These are phyloP conservation scores for Poronia punctata DNA, from an alignment of 495 filamentous ascomycete species.

Conservation along the genomic window DNA sequence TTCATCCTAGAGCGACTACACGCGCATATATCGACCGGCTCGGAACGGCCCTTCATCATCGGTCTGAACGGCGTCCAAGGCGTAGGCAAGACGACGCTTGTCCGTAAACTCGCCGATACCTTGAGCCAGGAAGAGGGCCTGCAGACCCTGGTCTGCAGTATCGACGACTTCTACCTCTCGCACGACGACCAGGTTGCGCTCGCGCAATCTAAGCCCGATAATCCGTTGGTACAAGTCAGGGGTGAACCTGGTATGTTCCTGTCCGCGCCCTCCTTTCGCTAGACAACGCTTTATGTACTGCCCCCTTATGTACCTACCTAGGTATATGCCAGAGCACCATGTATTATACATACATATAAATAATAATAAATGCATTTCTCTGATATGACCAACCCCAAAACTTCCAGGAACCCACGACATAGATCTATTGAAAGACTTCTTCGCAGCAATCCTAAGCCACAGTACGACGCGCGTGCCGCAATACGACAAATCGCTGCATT, in stretches of 20 bases:
- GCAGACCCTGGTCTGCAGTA: conserved; percentile 69
- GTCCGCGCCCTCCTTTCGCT: background rate
- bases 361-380: no score
- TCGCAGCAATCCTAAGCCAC: conserved; percentile 51
- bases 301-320: background rate
- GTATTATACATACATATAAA: no score
- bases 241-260: conserved; percentile 58
- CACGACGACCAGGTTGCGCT: conserved; percentile 65
- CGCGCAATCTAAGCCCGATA: conserved; percentile 56
- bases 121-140: conserved; percentile 61
- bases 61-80: conserved; percentile 71
- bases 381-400: background rate
- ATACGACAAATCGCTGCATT: conserved; percentile 78
- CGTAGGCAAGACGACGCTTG: conserved; percentile 85
- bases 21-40: conserved; percentile 37
- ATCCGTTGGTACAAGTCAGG: conserved; percentile 71
- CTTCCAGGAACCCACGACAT: conserved; percentile 73
- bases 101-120: conserved; percentile 58
- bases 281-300: background rate
- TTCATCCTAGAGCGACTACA: conserved; percentile 68
- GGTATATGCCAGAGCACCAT: background rate
- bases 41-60: conserved; percentile 46
- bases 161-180: conserved; percentile 86
- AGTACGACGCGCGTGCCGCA: conserved; percentile 56
- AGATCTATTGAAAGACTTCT: conserved; percentile 52